A percentile compares a stretch with the other conserved stretches of the same genome.
These are phyloP conservation scores for Hylodesmum podocarpum DNA, from an alignment of 306 rosid genomes.

Conservation along the genomic window DNA sequence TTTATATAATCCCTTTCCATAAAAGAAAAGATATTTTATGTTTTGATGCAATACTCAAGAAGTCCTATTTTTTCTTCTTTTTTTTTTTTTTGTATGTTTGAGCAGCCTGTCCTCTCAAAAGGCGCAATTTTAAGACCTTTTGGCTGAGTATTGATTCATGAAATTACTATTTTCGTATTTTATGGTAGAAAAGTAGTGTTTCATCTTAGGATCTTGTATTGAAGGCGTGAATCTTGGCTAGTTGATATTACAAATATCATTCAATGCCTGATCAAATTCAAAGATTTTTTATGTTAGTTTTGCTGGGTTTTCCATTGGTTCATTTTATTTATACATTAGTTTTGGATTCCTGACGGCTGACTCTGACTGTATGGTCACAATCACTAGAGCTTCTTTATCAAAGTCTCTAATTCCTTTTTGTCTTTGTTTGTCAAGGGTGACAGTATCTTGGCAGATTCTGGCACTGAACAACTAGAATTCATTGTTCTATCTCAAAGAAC, in stretches of 20 bases:
- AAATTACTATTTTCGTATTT: background rate
- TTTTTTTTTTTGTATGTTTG: background rate
- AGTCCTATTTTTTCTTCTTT: too few species aligned
- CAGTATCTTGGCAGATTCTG: slow-evolving; percentile 94
- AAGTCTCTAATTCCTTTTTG: slow-evolving; percentile 31
- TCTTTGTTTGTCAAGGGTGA: slow-evolving; percentile 65
- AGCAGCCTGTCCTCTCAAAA: slow-evolving; percentile 8
- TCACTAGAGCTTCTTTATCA: slow-evolving; percentile 8
- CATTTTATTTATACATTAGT: slow-evolving; percentile 15
- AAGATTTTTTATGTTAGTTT: background rate
- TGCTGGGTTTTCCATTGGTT: background rate
- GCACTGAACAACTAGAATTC: slow-evolving; percentile 97
- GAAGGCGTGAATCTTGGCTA: slow-evolving; percentile 5
- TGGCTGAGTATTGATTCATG: slow-evolving; percentile 15
- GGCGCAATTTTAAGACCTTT: background rate
- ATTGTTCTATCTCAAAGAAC: slow-evolving; percentile 97
- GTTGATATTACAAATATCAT: slow-evolving; percentile 16
- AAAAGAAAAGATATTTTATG: background rate
- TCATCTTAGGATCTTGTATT: slow-evolving; percentile 10
- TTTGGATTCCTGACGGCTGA: slow-evolving; percentile 11
- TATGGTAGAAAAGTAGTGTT: background rate
- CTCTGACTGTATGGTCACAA: background rate
- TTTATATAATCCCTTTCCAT: background rate
- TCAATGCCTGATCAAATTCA: background rate
- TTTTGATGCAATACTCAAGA: background rate